phyloP scores from a whole-genome alignment of 2,329 filamentous ascomycete species.

The Aureobasidium sp. region DNA sequence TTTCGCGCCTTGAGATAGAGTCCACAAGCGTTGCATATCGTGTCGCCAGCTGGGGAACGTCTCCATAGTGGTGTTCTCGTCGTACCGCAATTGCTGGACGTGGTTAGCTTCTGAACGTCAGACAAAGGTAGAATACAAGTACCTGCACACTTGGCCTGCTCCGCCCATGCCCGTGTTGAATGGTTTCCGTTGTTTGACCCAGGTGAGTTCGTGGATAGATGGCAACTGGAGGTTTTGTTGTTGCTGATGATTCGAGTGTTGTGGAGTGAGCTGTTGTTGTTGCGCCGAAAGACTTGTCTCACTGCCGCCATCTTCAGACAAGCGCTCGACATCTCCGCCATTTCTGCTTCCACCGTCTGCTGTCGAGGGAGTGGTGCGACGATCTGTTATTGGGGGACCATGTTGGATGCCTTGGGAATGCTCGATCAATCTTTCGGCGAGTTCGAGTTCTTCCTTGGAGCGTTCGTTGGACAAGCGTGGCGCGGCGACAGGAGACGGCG shows the following conservation, averaged over 20 bases:
- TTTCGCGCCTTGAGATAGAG: slow-evolving; percentile 92
- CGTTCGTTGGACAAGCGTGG: slow-evolving; percentile 33
- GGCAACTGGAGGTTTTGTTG: slow-evolving; percentile 14
- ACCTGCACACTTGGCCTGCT: slow-evolving; percentile 65
- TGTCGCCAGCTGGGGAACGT: slow-evolving; percentile 83
- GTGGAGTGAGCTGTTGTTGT: slow-evolving; percentile 16
- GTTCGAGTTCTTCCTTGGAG: slow-evolving; percentile 45
- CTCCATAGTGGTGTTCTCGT: slow-evolving; percentile 93
- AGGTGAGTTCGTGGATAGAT: slow-evolving; percentile 16
- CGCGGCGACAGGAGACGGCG: neutral
- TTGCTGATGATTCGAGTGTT: slow-evolving; percentile 12
- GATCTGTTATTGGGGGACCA: slow-evolving; percentile 17
- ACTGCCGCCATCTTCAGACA: neutral
- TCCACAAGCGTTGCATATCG: slow-evolving; percentile 96
- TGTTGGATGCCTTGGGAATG: slow-evolving; percentile 34
- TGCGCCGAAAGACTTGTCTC: neutral
- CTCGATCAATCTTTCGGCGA: slow-evolving; percentile 43
- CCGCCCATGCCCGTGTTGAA: slow-evolving; percentile 15
- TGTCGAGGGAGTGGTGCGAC: slow-evolving; percentile 16
- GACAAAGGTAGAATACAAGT: slow-evolving; percentile 25
- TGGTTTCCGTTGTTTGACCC: slow-evolving; percentile 14
- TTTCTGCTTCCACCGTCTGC: slow-evolving; percentile 7
- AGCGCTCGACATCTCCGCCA: slow-evolving; percentile 12
- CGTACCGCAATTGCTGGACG: slow-evolving; percentile 79
- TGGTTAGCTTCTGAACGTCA: slow-evolving; percentile 12